Conservation (phyloP, 2,329 filamentous ascomycete species). For the Exophiala phaeomuriformis region DNA sequence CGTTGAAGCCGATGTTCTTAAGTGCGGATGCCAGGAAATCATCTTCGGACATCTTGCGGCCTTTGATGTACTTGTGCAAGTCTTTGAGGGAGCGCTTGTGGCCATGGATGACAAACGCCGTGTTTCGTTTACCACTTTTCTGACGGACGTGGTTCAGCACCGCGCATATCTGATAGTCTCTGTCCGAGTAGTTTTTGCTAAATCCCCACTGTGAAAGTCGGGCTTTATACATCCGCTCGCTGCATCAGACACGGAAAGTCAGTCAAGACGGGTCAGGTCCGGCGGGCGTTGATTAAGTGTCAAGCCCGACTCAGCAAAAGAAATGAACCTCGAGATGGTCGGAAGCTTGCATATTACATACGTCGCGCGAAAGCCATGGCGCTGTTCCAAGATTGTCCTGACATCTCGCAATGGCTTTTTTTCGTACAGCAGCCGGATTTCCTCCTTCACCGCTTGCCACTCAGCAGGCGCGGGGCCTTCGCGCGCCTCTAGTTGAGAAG, state of each 20-base stretch:
- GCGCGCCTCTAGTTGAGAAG: slow-evolving; percentile 19
- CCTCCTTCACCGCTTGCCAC: slow-evolving; percentile 25
- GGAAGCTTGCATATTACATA: slow-evolving; percentile 17
- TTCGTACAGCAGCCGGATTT: slow-evolving; percentile 23
- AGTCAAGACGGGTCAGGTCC: not conserved
- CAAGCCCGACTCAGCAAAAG: not conserved
- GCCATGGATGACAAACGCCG: slow-evolving; percentile 25
- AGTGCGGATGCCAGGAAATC: slow-evolving; percentile 23
- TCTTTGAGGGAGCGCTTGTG: slow-evolving; percentile 24
- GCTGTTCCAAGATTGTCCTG: slow-evolving; percentile 21
- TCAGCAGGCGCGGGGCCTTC: slow-evolving; percentile 22
- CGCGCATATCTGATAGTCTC: slow-evolving; percentile 26
- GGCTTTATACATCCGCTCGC: slow-evolving; percentile 24
- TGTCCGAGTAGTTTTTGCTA: slow-evolving; percentile 27
- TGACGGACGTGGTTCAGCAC: slow-evolving; percentile 22
- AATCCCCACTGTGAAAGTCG: slow-evolving; percentile 26
- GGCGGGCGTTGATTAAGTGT: not conserved
- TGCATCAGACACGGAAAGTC: slow-evolving; percentile 1
- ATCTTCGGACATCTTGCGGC: slow-evolving; percentile 26
- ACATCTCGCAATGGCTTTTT: slow-evolving; percentile 24
- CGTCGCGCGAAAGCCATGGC: slow-evolving; percentile 26
- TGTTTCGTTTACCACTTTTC: slow-evolving; percentile 21
- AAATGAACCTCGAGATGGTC: not conserved
- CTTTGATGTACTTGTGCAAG: slow-evolving; percentile 27
- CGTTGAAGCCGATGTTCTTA: slow-evolving; percentile 12